Base-by-base conservation (phyloP, 2,329 filamentous ascomycete species). In the Graphilbum ipis-grandicollis region DNA sequence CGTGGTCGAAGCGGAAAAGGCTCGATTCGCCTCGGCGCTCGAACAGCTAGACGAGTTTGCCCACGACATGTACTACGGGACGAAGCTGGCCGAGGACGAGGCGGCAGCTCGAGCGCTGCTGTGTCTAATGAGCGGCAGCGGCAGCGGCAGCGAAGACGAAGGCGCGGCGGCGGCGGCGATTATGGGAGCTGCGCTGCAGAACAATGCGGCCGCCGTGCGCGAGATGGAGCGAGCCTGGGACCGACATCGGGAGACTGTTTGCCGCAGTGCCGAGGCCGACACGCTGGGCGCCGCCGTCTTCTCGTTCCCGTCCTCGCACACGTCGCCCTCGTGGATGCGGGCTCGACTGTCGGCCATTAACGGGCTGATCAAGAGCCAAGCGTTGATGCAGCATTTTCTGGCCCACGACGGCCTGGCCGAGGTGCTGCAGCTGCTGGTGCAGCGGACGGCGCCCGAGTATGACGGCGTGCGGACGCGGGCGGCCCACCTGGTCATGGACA, bases 41-140 rank as follows among this genome's bases (percentile, higher is more conserved):
- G 62, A 68, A 25, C 60, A 60, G 25, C 62, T 80, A n/a, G 61
- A 68, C 42, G 74, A 79, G 7, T 56, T 78, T 21, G 67, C 74
- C 0, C 74, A 79, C 51, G 75, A 79, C 52, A 71, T 79, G 43
- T 79, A 77, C 56, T 80, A 78, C 51, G 75, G 75, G 9, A 57
- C 74, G 15, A 69, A 75, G 50, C 64, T 79, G 40, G 60, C 65
- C 18, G 66, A 72, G 49, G 66, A 75, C 44, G 48, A 57, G 3
- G 61, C 63, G 2, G 65, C 65, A 2, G 45, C 75, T 36, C 62
- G 60, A 43, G 54, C 62, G n/a, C 60, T 79, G 2, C 55, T 77
- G 41, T 75, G 71, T 48, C 56, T 75, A 28, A 64, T 73, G 52
- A 54, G 53, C 21, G 43, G 46, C n/a, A 39, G 46, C 17, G 48